Conservation (phyloP, 2,329 filamentous ascomycete species). For the Cercospora sesami region DNA sequence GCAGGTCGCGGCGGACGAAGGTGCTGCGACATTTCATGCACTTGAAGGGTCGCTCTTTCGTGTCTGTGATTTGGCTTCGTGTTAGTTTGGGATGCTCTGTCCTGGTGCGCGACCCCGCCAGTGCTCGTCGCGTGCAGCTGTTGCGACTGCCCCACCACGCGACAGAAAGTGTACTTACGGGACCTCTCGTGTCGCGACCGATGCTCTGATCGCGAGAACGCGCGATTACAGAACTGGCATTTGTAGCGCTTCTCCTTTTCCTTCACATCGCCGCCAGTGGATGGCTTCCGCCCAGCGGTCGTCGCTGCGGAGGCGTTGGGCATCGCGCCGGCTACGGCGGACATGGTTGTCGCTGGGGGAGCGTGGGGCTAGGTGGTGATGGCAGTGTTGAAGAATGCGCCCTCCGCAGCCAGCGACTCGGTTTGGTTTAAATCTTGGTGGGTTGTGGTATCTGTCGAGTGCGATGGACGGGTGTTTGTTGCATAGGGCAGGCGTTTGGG, state of each 20-base stretch:
- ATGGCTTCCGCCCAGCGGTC: conserved; percentile 51
- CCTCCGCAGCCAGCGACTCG: conserved; percentile 30
- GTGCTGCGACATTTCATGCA: conserved; percentile 98
- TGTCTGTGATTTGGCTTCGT: conserved; percentile 61
- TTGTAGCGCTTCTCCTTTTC: conserved; percentile 91
- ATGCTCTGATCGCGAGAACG: conserved; percentile 96
- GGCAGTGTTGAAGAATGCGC: conserved; percentile 21
- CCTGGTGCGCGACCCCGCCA: conserved; percentile 28
- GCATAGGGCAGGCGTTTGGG: not conserved
- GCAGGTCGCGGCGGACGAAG: conserved; percentile 93
- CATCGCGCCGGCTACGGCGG: conserved; percentile 59
- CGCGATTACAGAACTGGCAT: conserved; percentile 66
- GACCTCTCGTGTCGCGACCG: conserved; percentile 95
- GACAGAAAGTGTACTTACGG: conserved; percentile 66
- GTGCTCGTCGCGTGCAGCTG: conserved; percentile 19
- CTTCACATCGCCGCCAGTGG: conserved; percentile 26
- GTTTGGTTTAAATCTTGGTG: conserved; percentile 26
- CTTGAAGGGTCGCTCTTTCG: conserved; percentile 98
- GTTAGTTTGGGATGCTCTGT: conserved; percentile 17
- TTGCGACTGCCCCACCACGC: conserved; percentile 24
- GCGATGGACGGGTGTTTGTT: conserved; percentile 5
- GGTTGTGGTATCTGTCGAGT: conserved; percentile 17
- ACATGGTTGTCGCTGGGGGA: conserved; percentile 52
- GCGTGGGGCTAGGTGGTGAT: not conserved
- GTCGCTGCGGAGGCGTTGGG: conserved; percentile 62